Evolutionary conservation across 176 grass and related monocot genomes (phyloP), one percentile per base, ranked within the genome.

Genomic region (Canna indica): DNA sequence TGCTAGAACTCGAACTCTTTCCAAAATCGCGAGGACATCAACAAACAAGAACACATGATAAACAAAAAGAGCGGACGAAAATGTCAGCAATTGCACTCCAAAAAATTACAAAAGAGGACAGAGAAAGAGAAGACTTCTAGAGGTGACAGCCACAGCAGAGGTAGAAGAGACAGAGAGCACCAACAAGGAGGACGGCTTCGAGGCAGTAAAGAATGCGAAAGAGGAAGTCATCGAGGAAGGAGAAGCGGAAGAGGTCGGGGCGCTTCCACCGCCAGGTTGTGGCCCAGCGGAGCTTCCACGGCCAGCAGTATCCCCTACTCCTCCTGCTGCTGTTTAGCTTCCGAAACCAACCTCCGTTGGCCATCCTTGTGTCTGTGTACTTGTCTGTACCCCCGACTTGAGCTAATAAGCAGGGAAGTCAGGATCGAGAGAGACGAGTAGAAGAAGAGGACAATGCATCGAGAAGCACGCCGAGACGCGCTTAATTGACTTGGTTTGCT

Each of bases 111-210:
- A 11, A 8, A 44, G 41, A 61, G 14, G 27, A 32, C 13, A 17
- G 28, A 17, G 73, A 47, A 75, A 74, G 27, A 46, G 14, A 13
- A 32, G 24, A 24, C 7, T 26, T 25, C 47, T 65, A 84, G 68
- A 96, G 48, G 44, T 85, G 85, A 71, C 93, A 96, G 0, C 93
- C 93, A 67, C 88, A 92, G 78, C 88, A 96, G 50, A 91, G 76
- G 81, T 87, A 91, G 88, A 96, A 96, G 93, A 86, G 89, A 12
- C 79, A 89, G 67, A 96, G 78, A 13, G 83, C 86, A 70, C 84
- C 74, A 2, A 87, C 93, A 0, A 96, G 93, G 46, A 96, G 83
- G 18, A 96, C 84, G n/a, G 88, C 88, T 70, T 96, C 93, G 22
- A 87, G 67, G 59, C 76, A 90, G 76, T 85, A 96, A 75, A 96